These are phyloP conservation scores for Amanita thiersii DNA, from an alignment of 768 basidiomycete species.

Conservation along the genomic window DNA sequence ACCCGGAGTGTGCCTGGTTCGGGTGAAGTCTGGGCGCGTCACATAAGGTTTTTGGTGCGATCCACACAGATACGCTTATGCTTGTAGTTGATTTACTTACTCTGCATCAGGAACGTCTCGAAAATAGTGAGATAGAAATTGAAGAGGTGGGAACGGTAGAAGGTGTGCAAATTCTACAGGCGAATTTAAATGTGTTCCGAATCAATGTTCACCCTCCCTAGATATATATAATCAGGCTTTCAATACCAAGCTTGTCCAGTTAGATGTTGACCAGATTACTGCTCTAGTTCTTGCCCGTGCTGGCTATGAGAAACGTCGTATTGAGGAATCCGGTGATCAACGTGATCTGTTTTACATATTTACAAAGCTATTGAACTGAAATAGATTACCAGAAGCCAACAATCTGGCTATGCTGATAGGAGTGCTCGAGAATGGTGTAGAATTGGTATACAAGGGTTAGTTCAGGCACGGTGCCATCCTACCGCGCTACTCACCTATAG, in stretches of 20 bases:
- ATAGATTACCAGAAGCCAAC: slow-evolving; percentile 33
- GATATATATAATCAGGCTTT: slow-evolving; percentile 55
- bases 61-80: background rate
- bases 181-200: slow-evolving; percentile 9
- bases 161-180: slow-evolving; percentile 13
- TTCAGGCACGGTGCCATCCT: background rate
- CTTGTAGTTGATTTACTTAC: slow-evolving; percentile 3
- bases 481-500: background rate
- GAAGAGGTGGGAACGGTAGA: slow-evolving; percentile 22
- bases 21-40: slow-evolving; percentile 74
- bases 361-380: background rate
- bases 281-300: slow-evolving; percentile 57
- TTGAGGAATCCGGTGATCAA: slow-evolving; percentile 37
- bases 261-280: slow-evolving; percentile 57
- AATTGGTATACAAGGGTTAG: slow-evolving; percentile 49
- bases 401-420: slow-evolving; percentile 44
- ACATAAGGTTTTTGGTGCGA: slow-evolving; percentile 63
- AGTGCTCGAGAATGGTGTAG: slow-evolving; percentile 56
- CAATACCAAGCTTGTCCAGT: slow-evolving; percentile 42
- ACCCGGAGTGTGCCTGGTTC: slow-evolving; percentile 66
- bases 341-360: slow-evolving; percentile 19
- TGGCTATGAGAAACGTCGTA: slow-evolving; percentile 50
- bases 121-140: slow-evolving; percentile 20
- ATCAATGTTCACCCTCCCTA: slow-evolving; percentile 15
- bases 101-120: slow-evolving; percentile 31